Evolutionary conservation across 1,284 basidiomycete genomes (phyloP).

Genomic region (Somion occarium): DNA sequence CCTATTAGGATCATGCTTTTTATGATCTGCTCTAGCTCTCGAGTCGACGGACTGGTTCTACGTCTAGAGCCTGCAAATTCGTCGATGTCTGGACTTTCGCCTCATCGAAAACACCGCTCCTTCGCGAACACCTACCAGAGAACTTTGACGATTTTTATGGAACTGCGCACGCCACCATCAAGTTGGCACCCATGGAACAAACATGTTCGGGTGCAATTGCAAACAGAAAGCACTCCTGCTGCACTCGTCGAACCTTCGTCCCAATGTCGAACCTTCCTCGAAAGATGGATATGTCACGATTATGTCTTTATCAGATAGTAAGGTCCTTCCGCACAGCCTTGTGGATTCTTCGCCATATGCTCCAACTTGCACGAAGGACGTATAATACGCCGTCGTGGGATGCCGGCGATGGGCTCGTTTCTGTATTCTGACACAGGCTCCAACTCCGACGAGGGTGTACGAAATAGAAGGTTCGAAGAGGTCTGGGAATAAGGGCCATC

Average conservation of each 20-base stretch:
- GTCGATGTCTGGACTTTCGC: not conserved
- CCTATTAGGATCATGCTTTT: not conserved
- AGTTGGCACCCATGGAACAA: not conserved
- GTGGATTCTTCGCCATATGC: not conserved
- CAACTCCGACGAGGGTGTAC: not conserved
- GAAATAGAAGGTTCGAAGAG: not conserved
- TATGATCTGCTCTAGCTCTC: conserved; percentile 1
- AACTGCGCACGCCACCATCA: conserved; percentile 3
- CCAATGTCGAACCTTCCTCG: not conserved
- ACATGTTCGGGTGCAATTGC: not conserved
- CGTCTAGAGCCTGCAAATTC: not conserved
- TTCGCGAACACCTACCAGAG: not conserved
- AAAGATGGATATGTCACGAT: not conserved
- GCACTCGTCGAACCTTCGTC: not conserved
- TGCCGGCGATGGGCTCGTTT: not conserved
- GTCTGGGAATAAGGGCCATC: not conserved
- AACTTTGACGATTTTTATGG: not conserved
- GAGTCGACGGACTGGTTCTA: not conserved
- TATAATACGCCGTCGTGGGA: not conserved
- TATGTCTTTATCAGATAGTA: not conserved
- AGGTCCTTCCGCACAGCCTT: not conserved
- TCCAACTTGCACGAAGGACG: not conserved
- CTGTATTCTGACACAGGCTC: not conserved
- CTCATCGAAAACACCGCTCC: not conserved
- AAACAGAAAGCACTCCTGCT: not conserved